Base-by-base conservation (phyloP, 1,284 basidiomycete species). In the Wolfiporia cocos region DNA sequence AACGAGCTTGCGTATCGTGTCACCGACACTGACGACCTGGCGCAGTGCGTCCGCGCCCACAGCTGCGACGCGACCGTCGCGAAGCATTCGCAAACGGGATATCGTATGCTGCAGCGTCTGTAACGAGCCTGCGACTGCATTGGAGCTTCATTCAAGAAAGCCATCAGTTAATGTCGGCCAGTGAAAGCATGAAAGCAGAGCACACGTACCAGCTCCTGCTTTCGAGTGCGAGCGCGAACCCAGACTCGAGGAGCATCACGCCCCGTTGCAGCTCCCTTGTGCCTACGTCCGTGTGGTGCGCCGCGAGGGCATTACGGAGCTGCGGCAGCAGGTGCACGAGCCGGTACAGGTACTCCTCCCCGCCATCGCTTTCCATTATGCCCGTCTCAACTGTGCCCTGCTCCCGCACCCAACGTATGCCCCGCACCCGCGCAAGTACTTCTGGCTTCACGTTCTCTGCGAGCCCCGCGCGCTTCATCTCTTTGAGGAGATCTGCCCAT, bases 401-500 rank as follows among this genome's bases (percentile, higher is more conserved):
- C 55, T 84, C 75, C 54, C 82, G 66, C 31, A 91, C 65, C 81
- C 84, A 83, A 34, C 71, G 66, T n/a, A 68, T 61, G 47, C 81
- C 81, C 35, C 70, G 67, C 52, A 92, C 84, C 37, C 68, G 74
- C 9, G 67, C 66, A 5, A 91, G 70, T 35, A 86, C 60, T 30
- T 92, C 86, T 1, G 90, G 77, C 51, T 83, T 85, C 20, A 91
- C 68, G 44, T 78, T 85, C 19, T 72, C 65, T 0, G 89, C 73
- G 44, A 98, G 73, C 4, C 96, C 96, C 22, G 81, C 69, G 1
- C 78, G 76, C 56, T 90, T 90, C 29, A 98, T 70, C 56, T 94
- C 90, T 64, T 92, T 95, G 49, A 97, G 70, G 17, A 98, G 69
- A 58, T 98, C 92, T 21, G 86, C 81, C 78, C 86, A 94, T 1